These are phyloP conservation scores for Deinandra increscens DNA, from an alignment of 129 eudicot genomes.

Conservation along the genomic window DNA sequence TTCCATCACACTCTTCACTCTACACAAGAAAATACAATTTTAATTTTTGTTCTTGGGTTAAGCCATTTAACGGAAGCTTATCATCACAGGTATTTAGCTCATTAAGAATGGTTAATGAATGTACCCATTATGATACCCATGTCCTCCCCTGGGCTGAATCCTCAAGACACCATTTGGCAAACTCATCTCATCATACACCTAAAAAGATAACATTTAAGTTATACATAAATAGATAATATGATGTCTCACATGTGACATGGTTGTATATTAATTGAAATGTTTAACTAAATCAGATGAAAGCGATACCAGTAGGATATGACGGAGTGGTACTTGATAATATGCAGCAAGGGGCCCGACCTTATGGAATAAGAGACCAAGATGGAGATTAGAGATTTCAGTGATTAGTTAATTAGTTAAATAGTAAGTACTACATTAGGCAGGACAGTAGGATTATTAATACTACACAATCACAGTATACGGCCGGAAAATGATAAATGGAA, in stretches of 20 bases:
- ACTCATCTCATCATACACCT: constrained; percentile 98
- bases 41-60: background rate
- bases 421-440: background rate
- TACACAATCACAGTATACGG: constrained; percentile 10
- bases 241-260: background rate
- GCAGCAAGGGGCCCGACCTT: constrained; percentile 99
- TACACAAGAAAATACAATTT: constrained; percentile 29
- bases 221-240: background rate
- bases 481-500: background rate
- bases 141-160: constrained; percentile 97
- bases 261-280: background rate
- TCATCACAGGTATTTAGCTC: background rate
- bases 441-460: background rate
- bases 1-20: constrained; percentile 82
- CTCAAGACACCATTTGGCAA: constrained; percentile 92
- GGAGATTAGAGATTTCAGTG: constrained; percentile 16
- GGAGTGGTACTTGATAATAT: constrained; percentile 93
- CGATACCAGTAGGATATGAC: constrained; percentile 88
- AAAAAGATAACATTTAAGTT: background rate
- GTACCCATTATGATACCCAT: constrained; percentile 96
- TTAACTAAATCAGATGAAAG: background rate
- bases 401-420: background rate
- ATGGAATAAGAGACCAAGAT: constrained; percentile 16
- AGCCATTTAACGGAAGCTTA: background rate
- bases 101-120: too few species aligned